These are phyloP conservation scores for Hypoxylon lenormandii DNA, from an alignment of 495 filamentous ascomycete species.

Conservation along the genomic window DNA sequence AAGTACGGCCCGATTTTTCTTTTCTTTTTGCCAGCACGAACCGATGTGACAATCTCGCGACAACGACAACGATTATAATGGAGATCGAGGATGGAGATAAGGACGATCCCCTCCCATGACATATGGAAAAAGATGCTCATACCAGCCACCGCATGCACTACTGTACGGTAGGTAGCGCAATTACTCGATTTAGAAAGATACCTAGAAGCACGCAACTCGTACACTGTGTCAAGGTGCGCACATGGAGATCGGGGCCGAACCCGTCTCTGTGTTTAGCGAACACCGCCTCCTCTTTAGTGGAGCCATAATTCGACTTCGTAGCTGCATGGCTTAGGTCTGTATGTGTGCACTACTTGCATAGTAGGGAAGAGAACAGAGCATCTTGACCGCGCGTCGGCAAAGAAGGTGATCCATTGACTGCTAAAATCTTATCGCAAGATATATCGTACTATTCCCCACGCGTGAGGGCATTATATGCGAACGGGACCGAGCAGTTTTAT, in stretches of 20 bases:
- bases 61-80: conserved; percentile 1
- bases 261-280: conserved; percentile 1
- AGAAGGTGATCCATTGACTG: not conserved
- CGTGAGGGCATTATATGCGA: not conserved
- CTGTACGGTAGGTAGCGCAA: conserved; percentile 16
- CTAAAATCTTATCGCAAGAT: conserved; percentile 9
- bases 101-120: conserved; percentile 11
- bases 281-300: conserved; percentile 11
- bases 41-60: conserved; percentile 13
- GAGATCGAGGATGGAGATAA: conserved; percentile 5
- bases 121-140: conserved; percentile 3
- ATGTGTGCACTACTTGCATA: conserved; percentile 10
- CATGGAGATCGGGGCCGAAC: conserved; percentile 34
- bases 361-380: not conserved
- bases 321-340: conserved; percentile 1
- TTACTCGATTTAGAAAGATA: conserved; percentile 30
- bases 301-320: conserved; percentile 5
- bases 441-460: not conserved
- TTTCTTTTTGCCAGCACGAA: not conserved
- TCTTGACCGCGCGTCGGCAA: not conserved
- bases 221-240: conserved; percentile 9
- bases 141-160: conserved; percentile 11
- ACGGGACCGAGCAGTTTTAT: conserved; percentile 11
- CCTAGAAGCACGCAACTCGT: conserved; percentile 27
- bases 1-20: not conserved